These are phyloP conservation scores for Euphrasia arctica DNA, from an alignment of 305 asterid genomes.

Conservation along the genomic window DNA sequence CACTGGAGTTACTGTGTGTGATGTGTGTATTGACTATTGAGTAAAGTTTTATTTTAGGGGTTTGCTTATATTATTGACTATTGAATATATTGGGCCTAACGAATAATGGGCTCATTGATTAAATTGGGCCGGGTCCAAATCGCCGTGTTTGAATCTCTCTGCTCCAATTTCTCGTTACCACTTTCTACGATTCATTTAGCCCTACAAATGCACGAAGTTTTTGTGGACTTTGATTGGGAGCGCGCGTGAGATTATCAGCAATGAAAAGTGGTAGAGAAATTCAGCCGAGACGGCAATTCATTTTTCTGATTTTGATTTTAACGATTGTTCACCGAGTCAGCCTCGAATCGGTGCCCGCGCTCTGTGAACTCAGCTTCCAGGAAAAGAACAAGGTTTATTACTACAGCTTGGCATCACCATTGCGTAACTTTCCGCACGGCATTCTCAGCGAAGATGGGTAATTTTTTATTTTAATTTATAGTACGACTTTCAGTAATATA, in stretches of 20 bases:
- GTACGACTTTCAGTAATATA: too few species aligned
- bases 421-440: slow-evolving; percentile 71
- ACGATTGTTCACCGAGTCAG: slow-evolving; percentile 45
- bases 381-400: slow-evolving; percentile 58
- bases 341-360: slow-evolving; percentile 39
- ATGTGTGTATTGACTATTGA: too few species aligned
- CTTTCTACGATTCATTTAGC: slow-evolving; percentile 25
- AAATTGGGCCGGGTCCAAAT: slow-evolving; percentile 18
- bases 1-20: background rate
- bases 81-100: too few species aligned
- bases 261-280: slow-evolving; percentile 25
- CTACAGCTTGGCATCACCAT: slow-evolving; percentile 64
- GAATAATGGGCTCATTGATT: background rate
- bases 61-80: too few species aligned
- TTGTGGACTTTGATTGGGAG: background rate
- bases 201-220: slow-evolving; percentile 18
- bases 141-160: background rate
- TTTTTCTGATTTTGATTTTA: slow-evolving; percentile 31
- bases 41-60: too few species aligned
- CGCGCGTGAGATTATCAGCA: slow-evolving; percentile 31
- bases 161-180: slow-evolving; percentile 19
- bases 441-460: slow-evolving; percentile 98
- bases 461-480: slow-evolving; percentile 33
- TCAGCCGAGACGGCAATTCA: slow-evolving; percentile 17
- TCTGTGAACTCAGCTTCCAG: slow-evolving; percentile 65